Conservation (phyloP, 2,329 filamentous ascomycete species). For the Cadophora sp. region DNA sequence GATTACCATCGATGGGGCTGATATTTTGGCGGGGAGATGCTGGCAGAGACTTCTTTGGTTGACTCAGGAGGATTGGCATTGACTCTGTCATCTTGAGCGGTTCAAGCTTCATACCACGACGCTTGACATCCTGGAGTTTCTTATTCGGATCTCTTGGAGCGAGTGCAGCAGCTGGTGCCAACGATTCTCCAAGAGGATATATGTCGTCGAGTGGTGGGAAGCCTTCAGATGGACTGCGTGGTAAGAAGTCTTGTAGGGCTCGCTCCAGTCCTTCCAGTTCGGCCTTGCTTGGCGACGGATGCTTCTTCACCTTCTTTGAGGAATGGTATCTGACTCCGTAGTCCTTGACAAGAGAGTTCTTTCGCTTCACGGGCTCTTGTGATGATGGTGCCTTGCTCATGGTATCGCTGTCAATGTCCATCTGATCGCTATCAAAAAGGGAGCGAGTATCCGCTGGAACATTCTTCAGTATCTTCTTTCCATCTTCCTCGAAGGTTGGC, state of each 20-base stretch:
- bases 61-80: conserved; percentile 15
- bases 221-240: not conserved
- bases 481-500: conserved; percentile 33
- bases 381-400: conserved; percentile 8
- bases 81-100: conserved; percentile 17
- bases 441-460: conserved; percentile 34
- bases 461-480: conserved; percentile 29
- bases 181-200: conserved; percentile 14
- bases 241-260: conserved; percentile 22
- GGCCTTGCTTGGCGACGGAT: conserved; percentile 39
- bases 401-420: conserved; percentile 21
- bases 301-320: conserved; percentile 36
- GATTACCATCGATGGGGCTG: not conserved
- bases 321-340: conserved; percentile 5
- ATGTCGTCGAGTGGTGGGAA: conserved; percentile 25
- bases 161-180: conserved; percentile 18
- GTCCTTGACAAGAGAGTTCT: conserved; percentile 22
- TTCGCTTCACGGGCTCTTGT: conserved; percentile 27
- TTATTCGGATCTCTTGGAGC: conserved; percentile 30
- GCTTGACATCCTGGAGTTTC: conserved; percentile 12
- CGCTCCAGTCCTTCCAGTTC: conserved; percentile 37
- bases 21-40: not conserved
- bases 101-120: conserved; percentile 12
- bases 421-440: conserved; percentile 32
- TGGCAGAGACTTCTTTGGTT: not conserved